Conservation (phyloP, 345 rosid genomes). For the Angophora floribunda region DNA sequence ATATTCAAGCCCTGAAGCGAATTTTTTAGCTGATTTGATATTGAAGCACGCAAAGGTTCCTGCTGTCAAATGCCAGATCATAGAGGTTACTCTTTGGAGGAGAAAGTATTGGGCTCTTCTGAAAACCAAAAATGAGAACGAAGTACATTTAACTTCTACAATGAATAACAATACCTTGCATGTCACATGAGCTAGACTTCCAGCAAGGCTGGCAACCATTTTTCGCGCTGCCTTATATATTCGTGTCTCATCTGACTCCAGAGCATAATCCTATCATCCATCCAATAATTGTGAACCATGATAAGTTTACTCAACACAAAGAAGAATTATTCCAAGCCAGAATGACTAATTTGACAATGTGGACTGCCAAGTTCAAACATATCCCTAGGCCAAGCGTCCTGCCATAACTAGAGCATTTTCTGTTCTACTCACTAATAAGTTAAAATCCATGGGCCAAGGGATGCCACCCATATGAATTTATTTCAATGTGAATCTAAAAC, state of each 20-base stretch:
- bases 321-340: not conserved
- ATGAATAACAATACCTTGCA: slow-evolving; percentile 64
- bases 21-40: slow-evolving; percentile 78
- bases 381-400: not conserved
- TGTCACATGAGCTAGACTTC: slow-evolving; percentile 97
- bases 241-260: slow-evolving; percentile 86
- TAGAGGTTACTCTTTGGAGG: not conserved
- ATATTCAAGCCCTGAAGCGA: slow-evolving; percentile 62
- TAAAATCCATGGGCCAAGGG: not conserved
- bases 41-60: slow-evolving; percentile 91
- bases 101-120: not conserved
- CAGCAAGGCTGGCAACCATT: slow-evolving; percentile 99
- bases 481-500: not conserved
- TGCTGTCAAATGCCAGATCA: slow-evolving; percentile 14
- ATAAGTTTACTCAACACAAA: not conserved
- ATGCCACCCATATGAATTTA: not conserved
- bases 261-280: slow-evolving; percentile 65
- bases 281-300: not conserved
- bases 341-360: not conserved
- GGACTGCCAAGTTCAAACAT: not conserved
- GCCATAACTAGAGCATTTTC: not conserved
- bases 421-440: not conserved
- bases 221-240: slow-evolving; percentile 90
- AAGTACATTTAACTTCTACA: not conserved
- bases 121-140: not conserved